These are phyloP conservation scores for Phytophthora palmivora DNA, from an alignment of 352 stramenopile genomes.

Conservation along the genomic window DNA sequence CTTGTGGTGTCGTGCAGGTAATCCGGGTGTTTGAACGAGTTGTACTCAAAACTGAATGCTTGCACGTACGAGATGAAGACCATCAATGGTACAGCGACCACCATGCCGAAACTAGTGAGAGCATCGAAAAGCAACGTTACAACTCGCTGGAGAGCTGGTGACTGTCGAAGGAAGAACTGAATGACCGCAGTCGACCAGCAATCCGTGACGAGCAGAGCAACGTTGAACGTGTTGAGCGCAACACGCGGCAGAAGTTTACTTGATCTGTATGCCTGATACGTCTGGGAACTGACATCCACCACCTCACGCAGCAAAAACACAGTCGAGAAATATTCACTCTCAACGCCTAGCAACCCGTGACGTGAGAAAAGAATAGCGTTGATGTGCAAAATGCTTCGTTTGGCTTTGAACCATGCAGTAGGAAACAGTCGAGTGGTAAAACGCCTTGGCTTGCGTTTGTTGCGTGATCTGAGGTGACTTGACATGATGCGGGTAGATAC, in stretches of 20 bases:
- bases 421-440: not conserved
- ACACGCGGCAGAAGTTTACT: conserved; percentile 19
- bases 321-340: conserved; percentile 35
- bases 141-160: conserved; percentile 12
- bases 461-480: not conserved
- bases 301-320: conserved; percentile 28
- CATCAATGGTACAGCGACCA: conserved; percentile 16
- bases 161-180: conserved; percentile 23
- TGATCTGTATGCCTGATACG: conserved; percentile 34
- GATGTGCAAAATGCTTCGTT: too few species aligned
- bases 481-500: not conserved
- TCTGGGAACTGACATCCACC: conserved; percentile 34
- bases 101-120: conserved; percentile 20
- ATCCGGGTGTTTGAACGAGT: conserved; percentile 9
- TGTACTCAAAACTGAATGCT: conserved; percentile 15
- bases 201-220: conserved; percentile 28
- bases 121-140: conserved; percentile 24
- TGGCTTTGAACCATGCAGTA: too few species aligned
- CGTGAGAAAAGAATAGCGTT: conserved; percentile 9
- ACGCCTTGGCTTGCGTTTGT: too few species aligned
- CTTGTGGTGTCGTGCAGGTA: too few species aligned
- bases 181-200: conserved; percentile 33
- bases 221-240: conserved; percentile 15
- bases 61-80: conserved; percentile 30
- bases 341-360: conserved; percentile 25